phyloP scores from a whole-genome alignment of 371 early-diverging fungal genomes.

The Haplosporangium sp. region DNA sequence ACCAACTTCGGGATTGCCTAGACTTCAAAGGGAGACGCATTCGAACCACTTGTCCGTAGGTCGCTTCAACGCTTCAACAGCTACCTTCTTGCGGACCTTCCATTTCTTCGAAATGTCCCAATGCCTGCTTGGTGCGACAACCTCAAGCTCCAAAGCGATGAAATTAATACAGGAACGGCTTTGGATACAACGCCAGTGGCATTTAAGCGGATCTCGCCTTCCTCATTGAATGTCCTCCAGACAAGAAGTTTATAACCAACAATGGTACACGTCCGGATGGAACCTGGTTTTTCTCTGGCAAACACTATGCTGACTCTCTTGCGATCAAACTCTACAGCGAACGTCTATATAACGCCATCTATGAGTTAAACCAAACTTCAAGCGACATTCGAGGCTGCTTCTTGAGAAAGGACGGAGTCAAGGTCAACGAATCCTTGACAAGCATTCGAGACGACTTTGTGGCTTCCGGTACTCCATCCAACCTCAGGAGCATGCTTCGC shows the following conservation, averaged over 20 bases:
- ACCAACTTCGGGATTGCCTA: constrained; percentile 2
- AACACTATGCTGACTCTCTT: constrained; percentile 19
- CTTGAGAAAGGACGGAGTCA: constrained; percentile 9
- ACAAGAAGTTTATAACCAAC: constrained; percentile 12
- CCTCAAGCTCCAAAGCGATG: constrained; percentile 24
- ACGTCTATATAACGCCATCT: background rate
- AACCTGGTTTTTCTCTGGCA: constrained; percentile 28
- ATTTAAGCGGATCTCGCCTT: constrained; percentile 20
- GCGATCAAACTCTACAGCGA: constrained; percentile 21
- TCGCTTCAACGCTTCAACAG: constrained; percentile 26
- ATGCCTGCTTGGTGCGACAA: constrained; percentile 15
- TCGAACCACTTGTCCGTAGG: constrained; percentile 21
- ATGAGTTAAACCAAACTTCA: constrained; percentile 11
- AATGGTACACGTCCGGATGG: constrained; percentile 26
- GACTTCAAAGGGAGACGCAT: constrained; percentile 9
- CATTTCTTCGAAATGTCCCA: constrained; percentile 11
- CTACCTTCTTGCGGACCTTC: constrained; percentile 15
- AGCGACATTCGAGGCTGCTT: constrained; percentile 22
- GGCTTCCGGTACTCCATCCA: constrained; percentile 1
- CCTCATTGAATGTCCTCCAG: constrained; percentile 21
- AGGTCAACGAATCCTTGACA: background rate
- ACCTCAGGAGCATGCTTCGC: constrained; percentile 20
- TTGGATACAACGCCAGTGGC: constrained; percentile 15
- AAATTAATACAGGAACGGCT: constrained; percentile 22
- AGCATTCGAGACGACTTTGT: constrained; percentile 4